Base-by-base conservation (phyloP, 1,284 basidiomycete species). In the Microbotryum silenes-acaulis region DNA sequence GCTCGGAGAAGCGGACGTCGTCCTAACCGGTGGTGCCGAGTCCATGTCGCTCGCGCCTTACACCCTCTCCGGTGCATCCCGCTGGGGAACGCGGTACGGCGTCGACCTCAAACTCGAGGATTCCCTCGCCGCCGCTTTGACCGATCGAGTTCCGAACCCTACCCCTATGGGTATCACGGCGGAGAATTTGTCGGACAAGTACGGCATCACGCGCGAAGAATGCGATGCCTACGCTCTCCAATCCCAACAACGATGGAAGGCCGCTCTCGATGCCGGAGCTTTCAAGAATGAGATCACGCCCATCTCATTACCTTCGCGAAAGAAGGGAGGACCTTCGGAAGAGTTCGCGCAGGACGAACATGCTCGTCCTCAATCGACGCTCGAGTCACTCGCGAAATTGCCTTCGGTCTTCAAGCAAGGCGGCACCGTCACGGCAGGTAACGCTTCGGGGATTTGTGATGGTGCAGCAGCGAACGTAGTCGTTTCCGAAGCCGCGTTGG, bases 401-500 rank as follows among this genome's bases (percentile, higher is more conserved):
- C 85, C 84, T 67, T 86, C 90, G 53, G 88, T 88, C 29, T 98
- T 98, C 83, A 88, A 88, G 69, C 81, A 82, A 79, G 82, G 87
- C 67, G 94, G 94, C 59, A 85, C 83, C 54, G 91, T 98, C 74
- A 97, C 92, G 21, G 87, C 94, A 60, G 94, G 92, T 64, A 98
- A 98, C 79, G 90, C 94, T 4, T 90, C 87, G n/a, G 89, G 86
- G 58, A 79, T 98, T 74, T 64, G 60, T 21, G 96, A 98, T 74
- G 94, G 94, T 74, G 96, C 93, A n/a, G 92, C 90, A 51, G 94
- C 94, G 20, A 81, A 97, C 69, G 86, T 98, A 59, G 81, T 98
- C 64, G 94, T 91, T 81, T 90, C 89, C 21, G 90, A 91, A 57
- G 86, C 87, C 66, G 93, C 91, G 74, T 86, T 93, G 47, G 83